A percentile compares a stretch with the other conserved stretches of the same genome.
Conservation (phyloP, 208 protist species). For the Balamuthia mandrillaris region DNA sequence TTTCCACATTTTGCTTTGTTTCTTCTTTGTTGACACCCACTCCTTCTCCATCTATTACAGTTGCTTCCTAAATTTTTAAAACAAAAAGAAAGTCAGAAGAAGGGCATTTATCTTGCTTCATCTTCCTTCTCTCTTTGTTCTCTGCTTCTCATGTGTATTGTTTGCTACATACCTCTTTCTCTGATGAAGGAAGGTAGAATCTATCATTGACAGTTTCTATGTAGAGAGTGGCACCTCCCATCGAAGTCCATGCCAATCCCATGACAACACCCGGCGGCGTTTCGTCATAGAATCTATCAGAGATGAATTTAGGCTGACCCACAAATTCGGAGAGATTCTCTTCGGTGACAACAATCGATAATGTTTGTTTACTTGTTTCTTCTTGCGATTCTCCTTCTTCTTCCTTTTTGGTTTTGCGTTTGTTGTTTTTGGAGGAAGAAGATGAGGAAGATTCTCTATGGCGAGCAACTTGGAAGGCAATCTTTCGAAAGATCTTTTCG, state of each 20-base stretch:
- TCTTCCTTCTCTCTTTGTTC: not conserved
- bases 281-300: constrained; percentile 60
- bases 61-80: not conserved
- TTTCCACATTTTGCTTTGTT: not conserved
- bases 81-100: not conserved
- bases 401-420: no score
- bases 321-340: constrained; percentile 63
- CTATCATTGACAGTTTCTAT: constrained; percentile 57
- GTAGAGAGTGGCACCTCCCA: constrained; percentile 71
- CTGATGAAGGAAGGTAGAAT: no score
- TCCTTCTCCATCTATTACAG: not conserved
- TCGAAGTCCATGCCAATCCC: constrained; percentile 75
- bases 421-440: not conserved
- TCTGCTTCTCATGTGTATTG: no score
- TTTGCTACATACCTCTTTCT: no score
- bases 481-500: constrained; percentile 74
- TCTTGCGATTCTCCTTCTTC: not conserved
- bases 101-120: not conserved
- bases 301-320: constrained; percentile 63
- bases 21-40: no score
- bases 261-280: constrained; percentile 75
- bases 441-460: no score
- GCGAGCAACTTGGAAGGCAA: constrained; percentile 47
- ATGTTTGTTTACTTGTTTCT: not conserved
- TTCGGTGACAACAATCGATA: not conserved